Evolutionary conservation across 208 protist genomes (phyloP).

Genomic region (Trypanosoma caninum): DNA sequence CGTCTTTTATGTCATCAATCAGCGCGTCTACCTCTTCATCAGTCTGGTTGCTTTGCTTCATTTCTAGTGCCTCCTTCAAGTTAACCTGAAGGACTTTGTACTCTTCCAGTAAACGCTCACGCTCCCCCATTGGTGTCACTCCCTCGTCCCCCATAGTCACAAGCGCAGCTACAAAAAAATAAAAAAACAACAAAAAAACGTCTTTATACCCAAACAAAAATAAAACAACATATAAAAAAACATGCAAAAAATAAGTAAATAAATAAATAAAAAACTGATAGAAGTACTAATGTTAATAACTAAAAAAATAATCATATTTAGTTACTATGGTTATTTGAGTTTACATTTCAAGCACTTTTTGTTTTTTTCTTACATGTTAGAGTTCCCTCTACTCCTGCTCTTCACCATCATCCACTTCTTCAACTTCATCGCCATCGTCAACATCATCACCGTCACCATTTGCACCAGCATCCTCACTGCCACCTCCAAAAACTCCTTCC

Average conservation of each 20-base stretch:
- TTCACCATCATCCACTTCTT: constrained; percentile 1
- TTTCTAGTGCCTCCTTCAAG: constrained; percentile 26
- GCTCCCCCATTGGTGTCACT: constrained; percentile 14
- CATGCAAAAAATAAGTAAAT: constrained; percentile 6
- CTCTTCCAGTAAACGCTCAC: constrained; percentile 26
- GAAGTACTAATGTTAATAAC: neutral
- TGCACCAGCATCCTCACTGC: constrained; percentile 16
- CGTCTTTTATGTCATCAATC: constrained; percentile 43
- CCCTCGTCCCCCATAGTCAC: too few relatives aligned
- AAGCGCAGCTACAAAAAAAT: neutral
- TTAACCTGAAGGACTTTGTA: constrained; percentile 34
- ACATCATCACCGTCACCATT: constrained; percentile 15
- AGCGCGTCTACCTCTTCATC: constrained; percentile 41
- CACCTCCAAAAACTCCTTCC: constrained; percentile 5
- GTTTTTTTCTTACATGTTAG: neutral
- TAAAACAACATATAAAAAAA: neutral
- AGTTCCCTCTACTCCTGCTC: neutral
- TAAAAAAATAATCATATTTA: neutral
- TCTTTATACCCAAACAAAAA: constrained; percentile 4
- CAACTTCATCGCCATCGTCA: constrained; percentile 18
- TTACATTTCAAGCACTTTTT: too few relatives aligned
- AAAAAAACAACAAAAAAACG: neutral
- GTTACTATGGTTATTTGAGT: too few relatives aligned
- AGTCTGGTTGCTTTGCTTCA: constrained; percentile 17
- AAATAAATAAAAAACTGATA: too few relatives aligned